Percentiles rank a stretch among this genome's conserved stretches.
Conservation (phyloP, 805 yeast species). For the Kluyveromyces siamensis region DNA sequence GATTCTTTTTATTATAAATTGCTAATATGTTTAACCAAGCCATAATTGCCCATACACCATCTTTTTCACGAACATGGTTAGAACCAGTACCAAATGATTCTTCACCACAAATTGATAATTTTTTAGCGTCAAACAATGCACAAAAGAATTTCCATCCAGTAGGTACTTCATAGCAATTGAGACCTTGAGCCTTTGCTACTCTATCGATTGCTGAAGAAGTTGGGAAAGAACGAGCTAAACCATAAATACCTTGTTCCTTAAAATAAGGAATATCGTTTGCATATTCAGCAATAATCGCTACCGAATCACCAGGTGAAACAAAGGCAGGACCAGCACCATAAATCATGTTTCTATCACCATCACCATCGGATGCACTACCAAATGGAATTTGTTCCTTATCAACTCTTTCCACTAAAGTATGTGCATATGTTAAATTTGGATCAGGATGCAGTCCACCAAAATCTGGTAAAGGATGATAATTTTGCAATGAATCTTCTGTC, state of each 20-base stretch:
- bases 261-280: conserved; percentile 91
- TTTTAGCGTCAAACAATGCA: conserved; percentile 86
- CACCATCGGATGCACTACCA: conserved; percentile 99
- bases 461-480: conserved; percentile 72
- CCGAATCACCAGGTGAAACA: conserved; percentile 97
- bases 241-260: conserved; percentile 73
- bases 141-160: conserved; percentile 99
- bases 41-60: conserved; percentile 94
- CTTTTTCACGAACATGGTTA: conserved; percentile 94
- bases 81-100: conserved; percentile 98
- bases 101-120: conserved; percentile 94
- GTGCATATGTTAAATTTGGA: conserved; percentile 93
- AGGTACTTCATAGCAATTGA: conserved; percentile 86
- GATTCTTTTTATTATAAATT: conserved; percentile 56
- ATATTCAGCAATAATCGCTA: conserved; percentile 93
- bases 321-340: conserved; percentile 84
- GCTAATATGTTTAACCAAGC: conserved; percentile 97
- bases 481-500: conserved; percentile 55
- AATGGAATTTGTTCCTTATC: conserved; percentile 74
- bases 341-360: conserved; percentile 98
- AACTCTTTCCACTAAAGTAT: conserved; percentile 76
- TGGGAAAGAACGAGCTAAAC: conserved; percentile 96
- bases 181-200: conserved; percentile 71
- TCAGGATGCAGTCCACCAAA: conserved; percentile 98
- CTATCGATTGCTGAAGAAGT: conserved; percentile 89